A percentile compares a stretch with the other conserved stretches of the same genome.
phyloP scores from a whole-genome alignment of 1,284 basidiomycete genomes.

The Phylloboletellus chloephorus region DNA sequence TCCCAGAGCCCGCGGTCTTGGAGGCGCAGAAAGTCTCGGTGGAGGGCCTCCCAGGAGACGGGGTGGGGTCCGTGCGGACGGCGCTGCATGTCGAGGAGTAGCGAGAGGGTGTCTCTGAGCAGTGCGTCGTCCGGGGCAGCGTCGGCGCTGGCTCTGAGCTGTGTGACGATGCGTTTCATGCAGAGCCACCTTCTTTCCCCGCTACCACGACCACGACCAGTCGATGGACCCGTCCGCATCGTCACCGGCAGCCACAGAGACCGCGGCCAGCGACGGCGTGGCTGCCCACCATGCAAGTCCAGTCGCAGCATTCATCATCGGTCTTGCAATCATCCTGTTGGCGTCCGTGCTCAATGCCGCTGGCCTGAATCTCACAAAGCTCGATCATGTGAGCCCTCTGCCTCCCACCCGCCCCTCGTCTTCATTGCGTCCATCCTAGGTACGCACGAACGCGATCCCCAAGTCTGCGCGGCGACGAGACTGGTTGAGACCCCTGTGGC shows the following conservation, averaged over 20 bases:
- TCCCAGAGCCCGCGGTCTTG: conserved; percentile 33
- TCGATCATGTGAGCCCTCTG: conserved; percentile 64
- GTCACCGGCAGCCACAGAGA: conserved; percentile 15
- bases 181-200: conserved; percentile 4
- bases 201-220: conserved; percentile 16
- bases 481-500: conserved; percentile 76
- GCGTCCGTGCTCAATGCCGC: conserved; percentile 81
- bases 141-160: conserved; percentile 17
- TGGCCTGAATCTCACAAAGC: conserved; percentile 78
- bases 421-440: conserved; percentile 35
- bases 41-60: conserved; percentile 26
- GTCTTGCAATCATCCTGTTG: conserved; percentile 70
- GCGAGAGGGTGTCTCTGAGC: conserved; percentile 21
- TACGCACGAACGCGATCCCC: conserved; percentile 65
- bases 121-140: conserved; percentile 11
- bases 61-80: conserved; percentile 16
- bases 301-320: conserved; percentile 73
- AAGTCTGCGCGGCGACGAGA: conserved; percentile 63
- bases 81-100: conserved; percentile 20
- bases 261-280: conserved; percentile 20
- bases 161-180: conserved; percentile 28
- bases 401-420: neutral
- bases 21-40: conserved; percentile 25
- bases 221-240: too few relatives aligned
- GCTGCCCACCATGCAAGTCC: conserved; percentile 47